Evolutionary conservation across 75 land plant species (phyloP), one percentile per base, ranked within the genome.

Genomic region (Larix kaempferi): DNA sequence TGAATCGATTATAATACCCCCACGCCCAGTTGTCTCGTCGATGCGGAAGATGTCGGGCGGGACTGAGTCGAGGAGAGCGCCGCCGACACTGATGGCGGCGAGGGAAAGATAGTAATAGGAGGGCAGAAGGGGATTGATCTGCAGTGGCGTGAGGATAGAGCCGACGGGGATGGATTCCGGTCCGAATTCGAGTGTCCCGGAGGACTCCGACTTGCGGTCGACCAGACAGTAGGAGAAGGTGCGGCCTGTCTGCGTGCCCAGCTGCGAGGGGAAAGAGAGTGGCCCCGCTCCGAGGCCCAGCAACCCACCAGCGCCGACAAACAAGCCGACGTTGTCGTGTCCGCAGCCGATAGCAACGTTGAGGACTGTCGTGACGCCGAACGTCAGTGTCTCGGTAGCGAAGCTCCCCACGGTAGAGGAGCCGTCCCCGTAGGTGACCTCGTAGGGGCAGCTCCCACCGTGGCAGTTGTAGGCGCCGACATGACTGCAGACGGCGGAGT

Each of bases 381-480:
- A 81, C 0, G 95, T 94, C 25, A 95, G 82, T 7, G 95, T 97
- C 74, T 97, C 99, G 16, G 83, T 78, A 1, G 91, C 90, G 35
- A 97, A 79, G 74, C 84, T 84, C 25, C 99, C 99, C 13, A 81
- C 80, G 3, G 95, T 89, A 76, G 86, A 91, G 22, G 99, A 94
- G 19, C 99, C 99, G 63, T 95, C 99, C 11, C 95, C 92, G 79
- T 97, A 97, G 57, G 84, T 66, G 17, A 91, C 90, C 81, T 83
- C 83, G 79, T 95, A 95, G 21, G 77, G 81, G 72, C 95, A 95
- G 35, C 82, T 60, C 63, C 86, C 82, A 44, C 73, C 27, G 33
- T 71, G 74, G 77, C 91, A 88, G 65, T 76, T 82, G 2, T 79
- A 74, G 17, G 71, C 72, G 52, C 82, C 86, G 55, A 93, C 78